Evolutionary conservation across 2,329 filamentous ascomycete genomes (phyloP).

Genomic region (Ophiognomonia clavigignenti-juglandacearum): DNA sequence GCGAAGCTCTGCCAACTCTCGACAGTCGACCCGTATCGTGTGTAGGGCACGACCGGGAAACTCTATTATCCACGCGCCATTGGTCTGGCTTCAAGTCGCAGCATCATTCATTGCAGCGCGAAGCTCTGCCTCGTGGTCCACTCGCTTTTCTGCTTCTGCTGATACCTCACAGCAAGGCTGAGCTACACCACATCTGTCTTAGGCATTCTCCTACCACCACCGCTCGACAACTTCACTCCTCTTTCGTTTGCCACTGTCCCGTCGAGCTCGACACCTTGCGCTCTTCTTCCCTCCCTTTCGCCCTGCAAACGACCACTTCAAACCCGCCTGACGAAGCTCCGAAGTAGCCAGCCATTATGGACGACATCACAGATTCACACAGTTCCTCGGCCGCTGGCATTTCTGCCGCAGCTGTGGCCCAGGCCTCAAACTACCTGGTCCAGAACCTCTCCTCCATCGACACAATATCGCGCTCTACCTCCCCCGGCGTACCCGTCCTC

Average conservation of each 20-base stretch:
- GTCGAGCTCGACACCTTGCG: not conserved
- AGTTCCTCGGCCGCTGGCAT: constrained; percentile 27
- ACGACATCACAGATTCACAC: constrained; percentile 26
- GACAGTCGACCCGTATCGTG: too few relatives aligned
- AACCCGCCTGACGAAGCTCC: not conserved
- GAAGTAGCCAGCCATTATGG: constrained; percentile 25
- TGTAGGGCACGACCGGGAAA: too few relatives aligned
- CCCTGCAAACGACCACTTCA: not conserved
- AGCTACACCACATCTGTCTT: not conserved
- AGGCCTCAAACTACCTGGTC: constrained; percentile 32
- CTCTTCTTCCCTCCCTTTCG: constrained; percentile 5
- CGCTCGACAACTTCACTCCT: not conserved
- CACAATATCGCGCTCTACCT: constrained; percentile 79
- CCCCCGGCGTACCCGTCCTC: constrained; percentile 61
- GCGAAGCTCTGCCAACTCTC: constrained; percentile 3
- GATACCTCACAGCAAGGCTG: not conserved
- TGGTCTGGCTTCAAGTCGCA: too few relatives aligned
- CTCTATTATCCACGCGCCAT: too few relatives aligned
- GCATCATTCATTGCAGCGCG: not conserved
- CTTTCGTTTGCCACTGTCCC: not conserved
- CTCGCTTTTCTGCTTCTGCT: not conserved
- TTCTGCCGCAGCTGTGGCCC: constrained; percentile 30
- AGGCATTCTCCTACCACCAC: not conserved
- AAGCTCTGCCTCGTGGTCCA: not conserved
- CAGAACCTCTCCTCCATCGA: constrained; percentile 46